Percentiles rank a stretch among this genome's conserved stretches.
These are phyloP conservation scores for Xylariomycetidae sp. DNA, from an alignment of 2,329 filamentous ascomycete species.

Conservation along the genomic window DNA sequence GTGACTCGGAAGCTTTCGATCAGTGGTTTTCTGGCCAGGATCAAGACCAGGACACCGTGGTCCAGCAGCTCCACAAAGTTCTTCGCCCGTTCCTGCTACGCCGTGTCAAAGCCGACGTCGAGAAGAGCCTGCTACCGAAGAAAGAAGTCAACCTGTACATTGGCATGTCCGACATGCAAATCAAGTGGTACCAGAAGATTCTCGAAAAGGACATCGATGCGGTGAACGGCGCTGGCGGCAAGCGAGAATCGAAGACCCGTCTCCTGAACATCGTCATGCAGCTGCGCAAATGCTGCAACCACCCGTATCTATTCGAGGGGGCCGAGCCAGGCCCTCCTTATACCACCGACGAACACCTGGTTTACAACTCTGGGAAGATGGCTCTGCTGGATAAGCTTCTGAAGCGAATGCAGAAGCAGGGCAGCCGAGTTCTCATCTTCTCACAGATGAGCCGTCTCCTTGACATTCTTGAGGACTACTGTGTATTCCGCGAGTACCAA, in stretches of 20 bases:
- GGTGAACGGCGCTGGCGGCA: constrained; percentile 92
- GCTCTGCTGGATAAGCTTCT: constrained; percentile 90
- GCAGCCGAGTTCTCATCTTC: constrained; percentile 95
- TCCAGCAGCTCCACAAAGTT: constrained; percentile 91
- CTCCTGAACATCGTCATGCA: constrained; percentile 99
- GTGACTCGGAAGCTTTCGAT: constrained; percentile 93
- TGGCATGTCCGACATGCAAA: constrained; percentile 98
- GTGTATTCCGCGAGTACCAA: constrained; percentile 87
- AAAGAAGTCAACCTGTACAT: constrained; percentile 97
- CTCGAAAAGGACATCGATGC: constrained; percentile 98
- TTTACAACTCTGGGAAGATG: constrained; percentile 96
- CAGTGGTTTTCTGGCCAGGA: constrained; percentile 95
- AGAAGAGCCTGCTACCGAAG: constrained; percentile 95
- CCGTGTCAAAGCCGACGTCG: constrained; percentile 94
- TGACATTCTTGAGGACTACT: constrained; percentile 97
- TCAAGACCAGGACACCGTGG: constrained; percentile 87
- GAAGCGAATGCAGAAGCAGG: constrained; percentile 73
- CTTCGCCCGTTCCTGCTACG: constrained; percentile 89
- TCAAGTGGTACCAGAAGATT: constrained; percentile 99
- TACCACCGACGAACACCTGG: constrained; percentile 92
- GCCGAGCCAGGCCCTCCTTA: constrained; percentile 96
- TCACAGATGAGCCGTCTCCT: constrained; percentile 98
- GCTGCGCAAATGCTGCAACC: constrained; percentile 96
- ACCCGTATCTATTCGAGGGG: constrained; percentile 95
- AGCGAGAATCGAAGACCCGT: constrained; percentile 94